Evolutionary conservation across 306 rosid species (phyloP).

Genomic region (Malus fusca): DNA sequence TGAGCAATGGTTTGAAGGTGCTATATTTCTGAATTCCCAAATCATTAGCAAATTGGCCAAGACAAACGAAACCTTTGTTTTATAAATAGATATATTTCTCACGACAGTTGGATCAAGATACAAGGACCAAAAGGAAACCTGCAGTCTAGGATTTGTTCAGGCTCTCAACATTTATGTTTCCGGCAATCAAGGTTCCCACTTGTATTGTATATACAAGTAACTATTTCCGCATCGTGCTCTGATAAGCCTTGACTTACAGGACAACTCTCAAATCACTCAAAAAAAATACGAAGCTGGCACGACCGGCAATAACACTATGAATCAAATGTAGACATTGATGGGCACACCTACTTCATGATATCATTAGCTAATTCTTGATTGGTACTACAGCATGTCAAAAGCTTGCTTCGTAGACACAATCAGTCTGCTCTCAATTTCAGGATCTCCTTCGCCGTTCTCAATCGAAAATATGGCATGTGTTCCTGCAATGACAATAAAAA

Average conservation of each 20-base stretch:
- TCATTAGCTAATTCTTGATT: not conserved
- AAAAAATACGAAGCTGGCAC: not conserved
- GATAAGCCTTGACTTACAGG: not conserved
- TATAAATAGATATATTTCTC: not conserved
- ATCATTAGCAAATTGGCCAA: not conserved
- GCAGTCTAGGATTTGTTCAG: not conserved
- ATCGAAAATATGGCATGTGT: constrained; percentile 89
- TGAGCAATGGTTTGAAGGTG: not conserved
- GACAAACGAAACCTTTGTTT: not conserved
- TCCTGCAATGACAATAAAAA: constrained; percentile 39
- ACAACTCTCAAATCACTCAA: constrained; percentile 2
- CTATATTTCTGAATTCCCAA: not conserved
- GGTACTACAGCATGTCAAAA: not conserved
- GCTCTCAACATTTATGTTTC: not conserved
- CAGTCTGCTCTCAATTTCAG: constrained; percentile 75
- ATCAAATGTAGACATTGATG: not conserved
- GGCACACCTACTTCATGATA: not conserved
- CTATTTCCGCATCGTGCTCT: not conserved
- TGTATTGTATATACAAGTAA: constrained; percentile 3
- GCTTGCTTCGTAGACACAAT: constrained; percentile 14
- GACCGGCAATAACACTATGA: not conserved
- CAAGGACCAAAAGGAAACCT: not conserved
- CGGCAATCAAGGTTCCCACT: not conserved
- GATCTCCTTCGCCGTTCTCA: constrained; percentile 80
- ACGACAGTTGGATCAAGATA: not conserved